These are phyloP conservation scores for Tuber calosporum DNA, from an alignment of 495 filamentous ascomycete species.

Conservation along the genomic window DNA sequence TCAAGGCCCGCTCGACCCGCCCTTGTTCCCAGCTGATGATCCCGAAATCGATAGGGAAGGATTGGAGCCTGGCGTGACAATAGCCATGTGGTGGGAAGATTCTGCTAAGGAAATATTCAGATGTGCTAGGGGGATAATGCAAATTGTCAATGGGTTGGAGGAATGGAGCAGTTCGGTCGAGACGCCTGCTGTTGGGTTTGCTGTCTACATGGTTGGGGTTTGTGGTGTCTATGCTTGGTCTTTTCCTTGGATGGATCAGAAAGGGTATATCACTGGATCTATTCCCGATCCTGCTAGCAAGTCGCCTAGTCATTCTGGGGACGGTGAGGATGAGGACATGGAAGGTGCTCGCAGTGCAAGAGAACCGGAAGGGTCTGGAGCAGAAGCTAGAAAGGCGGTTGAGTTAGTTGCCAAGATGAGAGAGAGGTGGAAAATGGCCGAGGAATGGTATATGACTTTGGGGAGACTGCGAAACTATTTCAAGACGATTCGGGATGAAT, in stretches of 20 bases:
- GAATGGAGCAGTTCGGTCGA: constrained; percentile 64
- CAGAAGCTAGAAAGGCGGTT: constrained; percentile 49
- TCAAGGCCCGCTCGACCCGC: constrained; percentile 64
- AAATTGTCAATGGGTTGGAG: constrained; percentile 66
- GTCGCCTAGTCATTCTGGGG: constrained; percentile 28
- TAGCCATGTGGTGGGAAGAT: constrained; percentile 61
- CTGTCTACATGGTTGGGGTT: constrained; percentile 68
- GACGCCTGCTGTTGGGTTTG: constrained; percentile 72
- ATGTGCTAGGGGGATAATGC: constrained; percentile 65
- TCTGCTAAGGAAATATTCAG: constrained; percentile 68
- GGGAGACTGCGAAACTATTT: constrained; percentile 63
- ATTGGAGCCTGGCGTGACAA: constrained; percentile 42
- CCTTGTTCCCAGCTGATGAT: constrained; percentile 55
- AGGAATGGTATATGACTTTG: constrained; percentile 63
- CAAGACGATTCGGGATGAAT: constrained; percentile 39
- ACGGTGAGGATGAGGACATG: constrained; percentile 42
- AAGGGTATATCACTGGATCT: constrained; percentile 52
- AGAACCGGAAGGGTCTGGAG: constrained; percentile 36
- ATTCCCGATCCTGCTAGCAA: constrained; percentile 35
- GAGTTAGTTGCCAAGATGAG: constrained; percentile 59
- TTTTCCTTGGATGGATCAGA: constrained; percentile 72
- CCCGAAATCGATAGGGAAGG: constrained; percentile 28
- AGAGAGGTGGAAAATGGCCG: constrained; percentile 60
- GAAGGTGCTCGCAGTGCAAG: constrained; percentile 35
- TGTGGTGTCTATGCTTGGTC: constrained; percentile 61